Percentiles rank a stretch among this genome's conserved stretches.
Evolutionary conservation across 228 moss, liverwort and hornwort genomes (phyloP).

Genomic region (Sphagnum fallax): DNA sequence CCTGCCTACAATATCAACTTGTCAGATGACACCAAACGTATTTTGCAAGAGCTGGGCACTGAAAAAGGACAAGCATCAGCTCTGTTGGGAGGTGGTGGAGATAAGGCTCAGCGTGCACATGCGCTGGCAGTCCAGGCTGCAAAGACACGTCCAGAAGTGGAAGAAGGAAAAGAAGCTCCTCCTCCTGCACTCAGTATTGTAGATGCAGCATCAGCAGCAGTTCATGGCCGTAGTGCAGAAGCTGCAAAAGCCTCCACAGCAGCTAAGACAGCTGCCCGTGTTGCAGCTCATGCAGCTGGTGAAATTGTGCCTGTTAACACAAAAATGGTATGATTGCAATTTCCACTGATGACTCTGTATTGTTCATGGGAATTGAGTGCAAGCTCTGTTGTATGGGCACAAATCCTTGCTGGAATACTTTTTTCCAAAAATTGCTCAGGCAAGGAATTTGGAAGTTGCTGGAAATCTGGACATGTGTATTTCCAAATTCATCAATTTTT

Average conservation of each 20-base stretch:
- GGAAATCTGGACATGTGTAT: too few relatives aligned
- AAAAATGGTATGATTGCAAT: constrained; percentile 59
- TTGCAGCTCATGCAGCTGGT: constrained; percentile 88
- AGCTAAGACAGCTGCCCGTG: constrained; percentile 90
- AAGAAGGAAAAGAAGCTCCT: constrained; percentile 39
- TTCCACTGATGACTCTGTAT: neutral
- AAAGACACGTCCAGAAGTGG: constrained; percentile 46
- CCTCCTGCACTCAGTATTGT: constrained; percentile 79
- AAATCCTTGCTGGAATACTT: neutral
- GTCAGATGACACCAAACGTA: constrained; percentile 88
- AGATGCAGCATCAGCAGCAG: constrained; percentile 95
- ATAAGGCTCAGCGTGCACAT: constrained; percentile 81
- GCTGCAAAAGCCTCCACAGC: constrained; percentile 74
- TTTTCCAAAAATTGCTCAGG: too few relatives aligned
- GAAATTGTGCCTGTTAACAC: constrained; percentile 84
- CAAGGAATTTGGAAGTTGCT: too few relatives aligned
- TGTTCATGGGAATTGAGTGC: too few relatives aligned
- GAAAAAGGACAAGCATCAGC: constrained; percentile 75
- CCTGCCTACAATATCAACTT: constrained; percentile 87
- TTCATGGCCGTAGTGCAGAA: constrained; percentile 93
- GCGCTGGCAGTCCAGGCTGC: constrained; percentile 57
- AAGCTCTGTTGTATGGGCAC: neutral
- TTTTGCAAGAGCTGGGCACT: constrained; percentile 81
- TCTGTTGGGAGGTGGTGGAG: constrained; percentile 79
- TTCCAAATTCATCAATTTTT: too few relatives aligned